Base-by-base conservation (phyloP, 2,329 filamentous ascomycete genomes). In the Botrytis medusae region DNA sequence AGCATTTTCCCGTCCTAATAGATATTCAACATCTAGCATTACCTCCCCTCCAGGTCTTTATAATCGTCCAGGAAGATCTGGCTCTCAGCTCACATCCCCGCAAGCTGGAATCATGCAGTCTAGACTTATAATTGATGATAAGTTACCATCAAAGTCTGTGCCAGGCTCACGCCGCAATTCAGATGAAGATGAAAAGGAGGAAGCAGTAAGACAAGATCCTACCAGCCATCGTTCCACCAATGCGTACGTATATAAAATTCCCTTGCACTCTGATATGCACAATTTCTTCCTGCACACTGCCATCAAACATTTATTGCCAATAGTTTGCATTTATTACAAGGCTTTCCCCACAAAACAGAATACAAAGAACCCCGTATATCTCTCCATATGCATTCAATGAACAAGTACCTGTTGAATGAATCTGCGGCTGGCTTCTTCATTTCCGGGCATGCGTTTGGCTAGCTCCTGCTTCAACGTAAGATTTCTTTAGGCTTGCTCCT, bases 141-240 rank as follows among this genome's bases (percentile, higher is more conserved):
- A 88, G 71, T 84, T 93, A 65, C 92, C 93, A 25, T 95, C 94
- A 20, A 92, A 94, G 77, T 98, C 95, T 40, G 91, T 97, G 69
- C 94, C 95, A 64, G 91, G 89, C 44, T 96, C 95, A 75, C 89
- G 95, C 77, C 92, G 95, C 77, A 97, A 97, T 81, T 98, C 95
- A 71, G 92, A 98, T 81, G 92, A 95, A 77, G 93, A 95, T 77
- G 93, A 97, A 79, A 94, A 95, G 80, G 92, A 94, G 80, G 90
- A 92, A 77, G 89, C 91, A 76, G 88, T 92, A 79, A 86, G 90
- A 76, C 87, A 91, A 81, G 87, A 91, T 78, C 86, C 89, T n/a
- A 90, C 90, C 51, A 91, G 91, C 78, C 92, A 93, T 80, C 88
- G 93, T 72, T 89, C 92, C 65, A 90, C 89, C 69, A 92, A 93